Base-by-base conservation (phyloP, 129 eudicot species). In the Lactuca saligna region DNA sequence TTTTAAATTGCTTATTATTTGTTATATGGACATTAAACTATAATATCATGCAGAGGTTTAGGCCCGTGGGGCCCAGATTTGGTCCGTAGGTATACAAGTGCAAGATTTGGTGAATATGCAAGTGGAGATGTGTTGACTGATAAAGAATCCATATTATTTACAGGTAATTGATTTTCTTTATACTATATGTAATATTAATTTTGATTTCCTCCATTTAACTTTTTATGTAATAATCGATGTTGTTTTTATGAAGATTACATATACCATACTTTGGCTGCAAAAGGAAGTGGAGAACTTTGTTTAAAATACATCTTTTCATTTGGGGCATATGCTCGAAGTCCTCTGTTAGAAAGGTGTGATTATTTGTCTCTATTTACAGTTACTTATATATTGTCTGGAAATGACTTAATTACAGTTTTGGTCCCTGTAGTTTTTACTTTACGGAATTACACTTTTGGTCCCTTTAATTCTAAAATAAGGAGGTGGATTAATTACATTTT, bases 61-160 rank as follows among this genome's bases (percentile, higher is more conserved):
- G 99, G 99, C 10, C 99, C 99, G n/a, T 89, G 91, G 91, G 99
- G 99, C 65, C 99, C 99, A 12, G 62, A 81, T 73, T 61, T 89
- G 63, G 99, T 93, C 17, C 90, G 83, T 41, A 81, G 61, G 63
- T 93, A 89, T 65, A 93, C 99, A 6, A 85, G 82, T 70, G 90
- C 87, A 44, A 83, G 95, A 66, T 93, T 93, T 78, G 90, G 95
- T 57, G 71, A 86, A 46, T 75, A 85, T 62, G 73, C 95, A 57
- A 53, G 69, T 10, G 99, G 90, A 6, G 84, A 82, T 20, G 56
- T 75, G 64, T 69, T 89, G 84, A 83, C 72, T 3, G 86, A 83
- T 62, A 88, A 85, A 38, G 97, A 89, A 69, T 83, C 95, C 57
- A 87, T 70, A 69, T 69, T 89, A 60, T 82, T 89, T 48, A 83